These are phyloP conservation scores for Xylaria flabelliformis DNA, from an alignment of 495 filamentous ascomycete species.

Conservation along the genomic window DNA sequence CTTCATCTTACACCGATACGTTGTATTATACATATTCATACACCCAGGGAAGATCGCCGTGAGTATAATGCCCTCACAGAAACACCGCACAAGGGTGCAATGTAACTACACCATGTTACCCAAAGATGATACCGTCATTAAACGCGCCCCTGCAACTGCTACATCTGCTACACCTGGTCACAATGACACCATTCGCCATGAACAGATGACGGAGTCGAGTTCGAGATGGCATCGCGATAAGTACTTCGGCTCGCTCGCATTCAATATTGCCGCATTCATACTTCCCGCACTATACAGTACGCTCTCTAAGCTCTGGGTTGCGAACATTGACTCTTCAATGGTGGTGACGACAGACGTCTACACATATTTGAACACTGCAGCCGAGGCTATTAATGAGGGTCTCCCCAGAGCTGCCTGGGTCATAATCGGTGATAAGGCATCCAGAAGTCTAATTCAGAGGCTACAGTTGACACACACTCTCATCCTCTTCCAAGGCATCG, in stretches of 20 bases:
- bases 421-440: slow-evolving; percentile 70
- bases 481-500: slow-evolving; percentile 61
- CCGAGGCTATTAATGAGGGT: slow-evolving; percentile 76
- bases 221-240: slow-evolving; percentile 32
- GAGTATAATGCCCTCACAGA: background rate
- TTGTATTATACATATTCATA: background rate
- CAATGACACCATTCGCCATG: background rate
- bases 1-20: background rate
- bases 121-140: slow-evolving; percentile 11
- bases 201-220: background rate
- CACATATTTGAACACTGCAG: slow-evolving; percentile 66
- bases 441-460: slow-evolving; percentile 58
- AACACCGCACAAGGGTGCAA: background rate
- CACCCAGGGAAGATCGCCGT: background rate
- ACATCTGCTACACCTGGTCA: background rate
- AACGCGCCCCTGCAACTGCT: background rate
- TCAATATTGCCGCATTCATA: slow-evolving; percentile 69
- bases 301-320: slow-evolving; percentile 76
- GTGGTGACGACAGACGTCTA: slow-evolving; percentile 72
- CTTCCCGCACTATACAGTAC: slow-evolving; percentile 74
- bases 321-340: slow-evolving; percentile 67
- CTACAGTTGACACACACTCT: slow-evolving; percentile 69
- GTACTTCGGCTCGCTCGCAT: slow-evolving; percentile 64
- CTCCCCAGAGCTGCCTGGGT: slow-evolving; percentile 73
- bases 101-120: slow-evolving; percentile 25